phyloP scores from a whole-genome alignment of 2,329 filamentous ascomycete genomes.

The Lachnellula subtilissima region DNA sequence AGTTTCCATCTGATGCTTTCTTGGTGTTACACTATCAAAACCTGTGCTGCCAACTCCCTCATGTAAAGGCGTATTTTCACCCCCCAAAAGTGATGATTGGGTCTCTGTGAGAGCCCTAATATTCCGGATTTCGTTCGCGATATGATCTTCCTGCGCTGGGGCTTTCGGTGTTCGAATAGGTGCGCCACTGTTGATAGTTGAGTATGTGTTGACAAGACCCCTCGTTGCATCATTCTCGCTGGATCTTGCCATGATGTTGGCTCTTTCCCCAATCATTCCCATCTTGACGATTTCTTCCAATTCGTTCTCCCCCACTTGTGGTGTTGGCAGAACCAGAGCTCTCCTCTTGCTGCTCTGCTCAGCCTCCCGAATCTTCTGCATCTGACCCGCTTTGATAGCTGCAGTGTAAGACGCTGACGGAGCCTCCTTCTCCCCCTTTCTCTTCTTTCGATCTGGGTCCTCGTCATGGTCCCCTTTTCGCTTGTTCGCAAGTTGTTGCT shows the following conservation, averaged over 20 bases:
- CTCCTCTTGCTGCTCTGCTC: slow-evolving; percentile 94
- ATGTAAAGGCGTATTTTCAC: slow-evolving; percentile 85
- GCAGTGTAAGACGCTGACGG: slow-evolving; percentile 77
- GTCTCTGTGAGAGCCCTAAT: slow-evolving; percentile 89
- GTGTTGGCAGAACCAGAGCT: slow-evolving; percentile 74
- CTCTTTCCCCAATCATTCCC: slow-evolving; percentile 88
- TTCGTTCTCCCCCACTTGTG: slow-evolving; percentile 88
- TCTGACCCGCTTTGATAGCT: slow-evolving; percentile 86
- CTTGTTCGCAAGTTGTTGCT: slow-evolving; percentile 86
- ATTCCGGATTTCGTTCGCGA: slow-evolving; percentile 94
- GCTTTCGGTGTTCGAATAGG: slow-evolving; percentile 91
- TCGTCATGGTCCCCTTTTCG: slow-evolving; percentile 89
- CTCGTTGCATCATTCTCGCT: slow-evolving; percentile 82
- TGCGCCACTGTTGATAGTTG: slow-evolving; percentile 70
- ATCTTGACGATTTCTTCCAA: slow-evolving; percentile 98
- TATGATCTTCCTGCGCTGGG: slow-evolving; percentile 87
- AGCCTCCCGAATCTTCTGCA: slow-evolving; percentile 91
- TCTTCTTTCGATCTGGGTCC: slow-evolving; percentile 71
- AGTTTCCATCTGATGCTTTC: slow-evolving; percentile 77
- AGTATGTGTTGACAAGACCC: slow-evolving; percentile 83
- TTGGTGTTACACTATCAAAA: slow-evolving; percentile 78
- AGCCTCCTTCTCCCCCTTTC: slow-evolving; percentile 81
- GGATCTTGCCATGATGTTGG: slow-evolving; percentile 66
- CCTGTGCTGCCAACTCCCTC: slow-evolving; percentile 80
- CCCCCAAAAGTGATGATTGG: slow-evolving; percentile 86